Base-by-base conservation (phyloP, 805 yeast genomes). In the Huiozyma naganishii region DNA sequence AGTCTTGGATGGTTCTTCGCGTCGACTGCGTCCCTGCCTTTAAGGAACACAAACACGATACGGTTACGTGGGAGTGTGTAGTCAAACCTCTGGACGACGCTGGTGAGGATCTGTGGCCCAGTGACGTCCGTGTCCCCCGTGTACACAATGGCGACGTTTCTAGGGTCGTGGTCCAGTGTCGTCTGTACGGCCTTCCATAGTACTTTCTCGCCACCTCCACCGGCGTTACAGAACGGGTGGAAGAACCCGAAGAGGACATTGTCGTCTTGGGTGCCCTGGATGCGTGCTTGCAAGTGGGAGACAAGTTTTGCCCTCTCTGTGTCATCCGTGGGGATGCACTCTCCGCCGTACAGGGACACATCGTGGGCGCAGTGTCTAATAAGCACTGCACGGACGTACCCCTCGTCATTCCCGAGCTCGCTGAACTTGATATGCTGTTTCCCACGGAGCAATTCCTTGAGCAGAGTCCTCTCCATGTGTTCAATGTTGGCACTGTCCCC, bases 141-240 rank as follows among this genome's bases (percentile, higher is more conserved):
- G 59, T 92, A 92, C 7, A 92, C 68, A 1, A 76, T 79, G 2
- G 74, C 83, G 6, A 84, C 65, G 52, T 79, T 77, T 29, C 63
- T 55, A 6, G 65, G 64, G 48, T 72, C 69, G 23, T 68, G 63
- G 7, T 61, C 50, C 46, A 89, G 66, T 0, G 95, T 83, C 30
- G 80, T 72, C 51, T 76, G 73, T 6, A 90, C 85, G 0, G 96
- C 95, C 44, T 85, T 88, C 98, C 98, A 92, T 36, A 92, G 68
- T 0, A 92, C 98, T 45, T 90, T 76, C 59, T 92, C 99, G 27
- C 99, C 99, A 29, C 99, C 99, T 13, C 99, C 99, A 39, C 95
- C 95, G 35, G 95, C 94, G 59, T 84, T 85, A 50, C 96, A 88
- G 54, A 81, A 84, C 0, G 98, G 98, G 64, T 92, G 99, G 68